Percentiles rank a stretch among this genome's conserved stretches.
Evolutionary conservation across 2,329 filamentous ascomycete species (phyloP).

Genomic region (Talaromyces marneffei): DNA sequence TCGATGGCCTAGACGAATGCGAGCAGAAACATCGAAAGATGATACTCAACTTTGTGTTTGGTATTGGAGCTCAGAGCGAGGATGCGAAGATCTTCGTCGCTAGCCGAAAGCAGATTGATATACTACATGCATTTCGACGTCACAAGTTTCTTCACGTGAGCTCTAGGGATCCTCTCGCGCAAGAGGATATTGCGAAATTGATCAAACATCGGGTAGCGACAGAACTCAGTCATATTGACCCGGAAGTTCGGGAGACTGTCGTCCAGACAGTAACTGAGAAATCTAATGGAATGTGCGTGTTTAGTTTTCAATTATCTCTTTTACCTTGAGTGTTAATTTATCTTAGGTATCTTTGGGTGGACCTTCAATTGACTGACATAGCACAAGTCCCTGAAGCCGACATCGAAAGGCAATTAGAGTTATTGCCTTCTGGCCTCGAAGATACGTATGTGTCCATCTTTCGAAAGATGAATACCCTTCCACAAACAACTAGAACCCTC

Average conservation of each 20-base stretch:
- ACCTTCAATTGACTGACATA: slow-evolving; percentile 14
- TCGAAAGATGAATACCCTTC: slow-evolving; percentile 7
- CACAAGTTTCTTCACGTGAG: neutral
- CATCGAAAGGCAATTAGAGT: slow-evolving; percentile 6
- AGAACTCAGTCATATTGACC: slow-evolving; percentile 8
- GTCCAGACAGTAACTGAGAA: slow-evolving; percentile 9
- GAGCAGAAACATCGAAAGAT: slow-evolving; percentile 5
- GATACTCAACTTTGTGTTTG: neutral
- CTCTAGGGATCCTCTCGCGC: neutral
- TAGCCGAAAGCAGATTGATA: slow-evolving; percentile 9
- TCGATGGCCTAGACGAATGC: slow-evolving; percentile 15
- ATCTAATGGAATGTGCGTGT: slow-evolving; percentile 10
- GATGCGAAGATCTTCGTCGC: slow-evolving; percentile 12
- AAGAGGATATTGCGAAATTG: slow-evolving; percentile 6
- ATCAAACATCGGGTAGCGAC: slow-evolving; percentile 8
- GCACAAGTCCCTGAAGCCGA: neutral
- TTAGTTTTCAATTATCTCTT: neutral
- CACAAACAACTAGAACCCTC: slow-evolving; percentile 4
- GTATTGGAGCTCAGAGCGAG: neutral
- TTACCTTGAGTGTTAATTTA: neutral
- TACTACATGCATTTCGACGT: neutral
- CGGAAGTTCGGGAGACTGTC: neutral
- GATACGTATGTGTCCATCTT: slow-evolving; percentile 10
- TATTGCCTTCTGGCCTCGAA: slow-evolving; percentile 8
- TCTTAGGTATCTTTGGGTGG: slow-evolving; percentile 14